Conservation (phyloP, 2,329 filamentous ascomycete genomes). For the Fusarium musae region DNA sequence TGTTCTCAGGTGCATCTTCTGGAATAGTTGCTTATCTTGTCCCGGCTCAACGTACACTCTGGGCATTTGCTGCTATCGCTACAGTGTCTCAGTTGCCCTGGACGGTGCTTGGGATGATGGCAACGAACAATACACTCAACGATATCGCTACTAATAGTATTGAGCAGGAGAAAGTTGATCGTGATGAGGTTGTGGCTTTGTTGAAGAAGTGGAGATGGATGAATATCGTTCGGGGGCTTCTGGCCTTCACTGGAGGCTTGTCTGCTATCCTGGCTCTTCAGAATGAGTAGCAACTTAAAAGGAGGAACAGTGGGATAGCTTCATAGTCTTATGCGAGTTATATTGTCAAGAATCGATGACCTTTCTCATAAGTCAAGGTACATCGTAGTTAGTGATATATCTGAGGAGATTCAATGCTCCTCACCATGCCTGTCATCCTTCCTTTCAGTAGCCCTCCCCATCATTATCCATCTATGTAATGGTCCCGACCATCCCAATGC, state of each 20-base stretch:
- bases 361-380: neutral
- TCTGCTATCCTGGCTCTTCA: conserved; percentile 27
- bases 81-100: conserved; percentile 31
- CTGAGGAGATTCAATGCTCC: neutral
- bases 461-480: conserved; percentile 1
- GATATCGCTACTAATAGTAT: conserved; percentile 11
- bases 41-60: conserved; percentile 23
- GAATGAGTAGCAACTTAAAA: neutral
- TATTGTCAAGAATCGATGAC: neutral
- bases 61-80: conserved; percentile 15
- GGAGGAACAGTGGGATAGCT: neutral
- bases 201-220: conserved; percentile 35
- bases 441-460: neutral
- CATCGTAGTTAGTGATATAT: conserved; percentile 12
- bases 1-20: conserved; percentile 28
- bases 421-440: neutral
- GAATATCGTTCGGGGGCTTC: conserved; percentile 30
- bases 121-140: conserved; percentile 29
- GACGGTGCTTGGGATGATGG: conserved; percentile 35
- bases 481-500: neutral
- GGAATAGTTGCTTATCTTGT: conserved; percentile 27
- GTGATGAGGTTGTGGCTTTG: conserved; percentile 22
- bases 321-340: neutral
- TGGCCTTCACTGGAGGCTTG: conserved; percentile 29
- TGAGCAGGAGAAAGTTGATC: conserved; percentile 20